A percentile compares a stretch with the other conserved stretches of the same genome.
phyloP scores from a whole-genome alignment of 1,139 yeast species.

The Blastobotrys illinoisensis region DNA sequence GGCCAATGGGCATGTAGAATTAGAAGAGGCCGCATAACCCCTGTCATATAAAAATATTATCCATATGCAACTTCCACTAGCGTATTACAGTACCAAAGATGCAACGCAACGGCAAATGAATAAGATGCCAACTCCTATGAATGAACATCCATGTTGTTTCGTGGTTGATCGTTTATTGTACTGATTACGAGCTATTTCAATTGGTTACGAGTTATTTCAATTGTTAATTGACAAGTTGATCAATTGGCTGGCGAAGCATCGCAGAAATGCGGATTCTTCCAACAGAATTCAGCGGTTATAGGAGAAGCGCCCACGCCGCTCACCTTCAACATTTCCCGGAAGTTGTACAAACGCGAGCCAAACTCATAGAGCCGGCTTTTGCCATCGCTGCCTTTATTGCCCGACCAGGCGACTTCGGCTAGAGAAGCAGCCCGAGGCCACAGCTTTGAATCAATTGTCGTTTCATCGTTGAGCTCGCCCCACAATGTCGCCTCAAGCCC shows the following conservation, averaged over 20 bases:
- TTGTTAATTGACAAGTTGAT: no score
- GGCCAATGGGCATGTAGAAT: slow-evolving; percentile 11
- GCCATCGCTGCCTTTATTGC: slow-evolving; percentile 36
- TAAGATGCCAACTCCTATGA: no score
- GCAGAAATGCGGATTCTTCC: slow-evolving; percentile 40
- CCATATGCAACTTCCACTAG: no score
- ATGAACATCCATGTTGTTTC: no score
- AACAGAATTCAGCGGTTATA: slow-evolving; percentile 40
- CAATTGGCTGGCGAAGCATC: no score
- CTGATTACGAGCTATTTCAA: no score
- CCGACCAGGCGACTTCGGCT: slow-evolving; percentile 46
- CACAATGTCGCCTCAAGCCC: slow-evolving; percentile 46
- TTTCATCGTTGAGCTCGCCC: slow-evolving; percentile 42
- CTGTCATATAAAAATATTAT: background rate
- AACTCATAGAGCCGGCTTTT: slow-evolving; percentile 33
- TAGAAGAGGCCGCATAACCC: slow-evolving; percentile 1
- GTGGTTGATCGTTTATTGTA: no score
- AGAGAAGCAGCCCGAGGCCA: slow-evolving; percentile 49
- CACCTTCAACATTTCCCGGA: slow-evolving; percentile 41
- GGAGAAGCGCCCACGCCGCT: slow-evolving; percentile 39
- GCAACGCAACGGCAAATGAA: no score
- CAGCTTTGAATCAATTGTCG: slow-evolving; percentile 35
- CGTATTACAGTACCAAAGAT: no score
- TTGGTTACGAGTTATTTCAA: no score
- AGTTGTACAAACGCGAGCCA: slow-evolving; percentile 40